Base-by-base conservation (phyloP, 2,329 filamentous ascomycete species). In the Trichoderma sp. region DNA sequence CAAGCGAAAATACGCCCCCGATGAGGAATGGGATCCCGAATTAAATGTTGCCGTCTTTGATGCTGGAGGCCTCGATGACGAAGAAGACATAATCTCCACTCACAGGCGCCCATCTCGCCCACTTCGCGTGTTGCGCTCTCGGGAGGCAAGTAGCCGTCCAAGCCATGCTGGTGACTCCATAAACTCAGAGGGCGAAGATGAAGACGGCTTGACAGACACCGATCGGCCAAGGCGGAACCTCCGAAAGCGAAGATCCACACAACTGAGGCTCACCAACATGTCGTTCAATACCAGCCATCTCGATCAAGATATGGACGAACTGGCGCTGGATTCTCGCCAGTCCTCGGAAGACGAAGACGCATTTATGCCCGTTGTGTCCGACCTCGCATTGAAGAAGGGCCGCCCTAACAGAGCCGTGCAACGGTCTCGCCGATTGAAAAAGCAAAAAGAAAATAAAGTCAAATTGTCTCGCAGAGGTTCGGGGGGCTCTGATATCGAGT, bases 401-500 rank as follows among this genome's bases (percentile, higher is more conserved):
- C 77, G 77, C 6, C 72, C 73, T 6, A 72, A 51, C 21, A 76
- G 75, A 56, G 74, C 73, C 26, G 73, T 76, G 8, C 72, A 75
- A 26, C 74, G 73, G n/a, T 73, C 75, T 3, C 76, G 71, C 32
- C 77, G 77, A 21, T 56, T 76, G 7, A 74, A 72, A n/a, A 30
- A 73, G 26, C 65, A 72, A 63, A 75, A 73, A 28, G 68, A 47
- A 43, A 64, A 60, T 11, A 73, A 34, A n/a, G 26, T 60, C 6
- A 74, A 64, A 57, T 28, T 36, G 5, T 9, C 43, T 1, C 68
- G 75, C 72, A 71, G 76, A 58, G 75, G 77, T 71, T 79, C 76
- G 21, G 76, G 77, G 43, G 81, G 78, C 61, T 86, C 84, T 4
- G 83, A 84, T 14, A 88, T 89, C 39, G 87, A 88, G 71, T 87